Conservation (phyloP, 2,329 filamentous ascomycete species). For the Escovopsis sp. region DNA sequence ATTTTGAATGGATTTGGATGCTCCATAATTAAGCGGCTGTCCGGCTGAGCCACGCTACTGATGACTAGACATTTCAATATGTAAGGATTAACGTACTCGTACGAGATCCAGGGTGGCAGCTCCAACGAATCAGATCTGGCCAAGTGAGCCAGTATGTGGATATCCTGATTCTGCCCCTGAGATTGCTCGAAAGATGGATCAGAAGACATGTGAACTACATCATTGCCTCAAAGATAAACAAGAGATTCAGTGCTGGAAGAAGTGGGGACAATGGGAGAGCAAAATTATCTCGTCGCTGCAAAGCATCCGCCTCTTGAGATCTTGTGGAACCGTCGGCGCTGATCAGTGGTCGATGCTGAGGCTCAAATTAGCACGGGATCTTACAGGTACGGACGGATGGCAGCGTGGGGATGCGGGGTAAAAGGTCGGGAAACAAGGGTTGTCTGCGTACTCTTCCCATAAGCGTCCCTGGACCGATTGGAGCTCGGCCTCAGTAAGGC, state of each 20-base stretch:
- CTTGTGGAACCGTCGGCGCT: neutral
- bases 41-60: neutral
- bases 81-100: too few relatives aligned
- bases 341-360: slow-evolving; percentile 27
- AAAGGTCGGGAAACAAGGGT: slow-evolving; percentile 1
- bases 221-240: neutral
- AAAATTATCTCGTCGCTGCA: too few relatives aligned
- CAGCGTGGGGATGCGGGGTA: neutral
- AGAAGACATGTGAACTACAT: neutral
- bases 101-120: neutral
- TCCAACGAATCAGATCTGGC: neutral
- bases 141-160: neutral
- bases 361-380: slow-evolving; percentile 9
- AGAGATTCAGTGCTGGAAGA: neutral
- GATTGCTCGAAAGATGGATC: too few relatives aligned
- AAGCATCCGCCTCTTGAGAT: too few relatives aligned
- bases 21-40: neutral
- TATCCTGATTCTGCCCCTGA: neutral
- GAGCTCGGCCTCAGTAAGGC: slow-evolving; percentile 78
- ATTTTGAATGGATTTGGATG: neutral
- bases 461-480: slow-evolving; percentile 74
- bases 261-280: neutral
- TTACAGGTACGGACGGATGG: neutral
- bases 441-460: slow-evolving; percentile 59
- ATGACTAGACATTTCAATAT: neutral